A percentile compares a stretch with the other conserved stretches of the same genome.
These are phyloP conservation scores for Fusarium sp. DNA, from an alignment of 2,329 filamentous ascomycete species.

Conservation along the genomic window DNA sequence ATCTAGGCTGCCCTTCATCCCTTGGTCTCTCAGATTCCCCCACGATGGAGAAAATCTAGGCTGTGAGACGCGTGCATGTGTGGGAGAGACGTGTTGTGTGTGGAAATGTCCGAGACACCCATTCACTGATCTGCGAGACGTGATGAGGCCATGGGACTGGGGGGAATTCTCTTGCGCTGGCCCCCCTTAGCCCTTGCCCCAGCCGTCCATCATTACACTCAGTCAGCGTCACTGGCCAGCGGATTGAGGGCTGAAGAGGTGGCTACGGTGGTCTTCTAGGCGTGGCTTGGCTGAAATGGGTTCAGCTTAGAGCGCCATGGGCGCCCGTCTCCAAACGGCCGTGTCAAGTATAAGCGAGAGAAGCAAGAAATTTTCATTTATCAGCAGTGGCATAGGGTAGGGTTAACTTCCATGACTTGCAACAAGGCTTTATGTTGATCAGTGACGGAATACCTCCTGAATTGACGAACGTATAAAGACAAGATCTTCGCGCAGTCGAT, in stretches of 20 bases:
- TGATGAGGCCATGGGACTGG: constrained; percentile 14
- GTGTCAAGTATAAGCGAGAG: constrained; percentile 6
- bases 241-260: constrained; percentile 21
- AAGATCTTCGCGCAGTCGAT: not conserved
- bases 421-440: not conserved
- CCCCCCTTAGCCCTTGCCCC: constrained; percentile 13
- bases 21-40: constrained; percentile 10
- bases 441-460: not conserved
- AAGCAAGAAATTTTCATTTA: not conserved
- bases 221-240: constrained; percentile 2
- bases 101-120: constrained; percentile 36
- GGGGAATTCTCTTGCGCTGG: constrained; percentile 6
- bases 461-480: not conserved
- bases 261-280: constrained; percentile 12
- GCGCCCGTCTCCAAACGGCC: constrained; percentile 13
- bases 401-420: not conserved
- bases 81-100: constrained; percentile 2
- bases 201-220: constrained; percentile 25
- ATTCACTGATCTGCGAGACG: constrained; percentile 27
- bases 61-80: constrained; percentile 2
- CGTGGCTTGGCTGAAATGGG: constrained; percentile 14
- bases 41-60: constrained; percentile 15
- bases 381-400: constrained; percentile 6
- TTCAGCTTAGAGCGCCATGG: constrained; percentile 11
- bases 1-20: not conserved